These are phyloP conservation scores for Nidularia sp. DNA, from an alignment of 768 basidiomycete genomes.

Conservation along the genomic window DNA sequence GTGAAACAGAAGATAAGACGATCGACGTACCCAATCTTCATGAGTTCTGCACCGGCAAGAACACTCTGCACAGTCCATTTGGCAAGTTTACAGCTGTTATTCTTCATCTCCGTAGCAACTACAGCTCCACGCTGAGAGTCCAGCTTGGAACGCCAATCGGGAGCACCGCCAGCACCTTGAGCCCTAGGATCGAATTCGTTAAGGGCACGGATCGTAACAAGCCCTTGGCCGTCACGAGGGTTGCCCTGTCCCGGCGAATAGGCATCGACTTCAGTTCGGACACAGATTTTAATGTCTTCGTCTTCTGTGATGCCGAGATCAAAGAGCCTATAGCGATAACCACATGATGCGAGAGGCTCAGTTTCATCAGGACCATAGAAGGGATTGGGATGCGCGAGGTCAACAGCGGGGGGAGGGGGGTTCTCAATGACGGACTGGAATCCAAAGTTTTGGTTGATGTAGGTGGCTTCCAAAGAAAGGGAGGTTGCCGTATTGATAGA, in stretches of 20 bases:
- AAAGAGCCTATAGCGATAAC: conserved; percentile 94
- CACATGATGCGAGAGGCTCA: conserved; percentile 92
- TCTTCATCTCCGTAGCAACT: conserved; percentile 99
- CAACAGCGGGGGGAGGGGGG: conserved; percentile 55
- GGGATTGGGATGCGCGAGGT: conserved; percentile 87
- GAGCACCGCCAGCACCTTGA: conserved; percentile 87
- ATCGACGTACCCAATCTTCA: conserved; percentile 91
- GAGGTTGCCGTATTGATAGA: conserved; percentile 93
- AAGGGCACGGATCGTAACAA: conserved; percentile 89
- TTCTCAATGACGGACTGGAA: conserved; percentile 90
- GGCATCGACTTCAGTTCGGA: conserved; percentile 96
- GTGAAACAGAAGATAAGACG: not conserved
- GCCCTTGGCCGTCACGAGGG: conserved; percentile 65
- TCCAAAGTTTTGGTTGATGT: conserved; percentile 97
- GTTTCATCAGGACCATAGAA: conserved; percentile 94
- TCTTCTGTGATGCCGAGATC: conserved; percentile 89
- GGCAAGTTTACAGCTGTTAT: conserved; percentile 96
- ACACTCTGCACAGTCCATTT: conserved; percentile 97
- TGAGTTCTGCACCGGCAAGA: conserved; percentile 89
- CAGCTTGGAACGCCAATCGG: conserved; percentile 98
- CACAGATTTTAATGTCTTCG: conserved; percentile 86
- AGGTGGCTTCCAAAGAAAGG: conserved; percentile 94
- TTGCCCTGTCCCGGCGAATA: conserved; percentile 62
- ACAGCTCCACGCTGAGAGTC: conserved; percentile 97
- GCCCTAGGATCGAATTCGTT: conserved; percentile 96